Base-by-base conservation (phyloP, 2,329 filamentous ascomycete genomes). In the Colletotrichum ledebouriae region DNA sequence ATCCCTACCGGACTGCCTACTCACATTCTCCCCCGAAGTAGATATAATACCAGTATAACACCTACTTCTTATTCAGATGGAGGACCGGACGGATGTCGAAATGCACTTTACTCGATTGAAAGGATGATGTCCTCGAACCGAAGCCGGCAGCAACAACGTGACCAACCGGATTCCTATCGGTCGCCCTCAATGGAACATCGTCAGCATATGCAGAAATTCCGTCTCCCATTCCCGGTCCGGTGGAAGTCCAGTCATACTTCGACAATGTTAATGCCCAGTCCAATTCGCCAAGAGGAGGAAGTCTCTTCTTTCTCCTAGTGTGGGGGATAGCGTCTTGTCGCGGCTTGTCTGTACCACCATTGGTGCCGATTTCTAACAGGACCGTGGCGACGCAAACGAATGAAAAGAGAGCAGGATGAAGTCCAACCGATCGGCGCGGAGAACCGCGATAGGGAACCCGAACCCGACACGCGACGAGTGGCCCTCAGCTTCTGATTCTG, bases 311-410 rank as follows among this genome's bases (percentile, higher is more conserved):
- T 53, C 22, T 59, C 44, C 34, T 46, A 42, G 42, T 37, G 56
- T 46, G 42, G 52, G 56, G 56, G 42, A 2, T 37, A 34, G 56
- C 56, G 41, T 59, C 56, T 59, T 49, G 42, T 59, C 56, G 42
- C 6, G 42, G 39, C 29, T 47, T 20, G 7, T 59, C n/a, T n/a
- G 13, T 17, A n/a, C 29, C 17, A 10, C 29, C 15, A 29, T 41
- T 49, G 42, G 20, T n/a, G 56, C 44, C 41, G 41, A 29, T 29
- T 6, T 29, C 29, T 29, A 6, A 6, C 12, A 46, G 42, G 33
- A 42, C 12, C 17, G 29, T 9, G 11, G 22, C 15, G 25, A 42
- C 37, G 39, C 37, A 44, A 44, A 58, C 55, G 55, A 46, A 53
- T 53, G 25, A 53, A 4, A 55, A 4, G 34, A 7, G 13, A 41